A percentile compares a stretch with the other conserved stretches of the same genome.
Evolutionary conservation across 352 stramenopile species (phyloP).

Genomic region (Pythium scleroteichum): DNA sequence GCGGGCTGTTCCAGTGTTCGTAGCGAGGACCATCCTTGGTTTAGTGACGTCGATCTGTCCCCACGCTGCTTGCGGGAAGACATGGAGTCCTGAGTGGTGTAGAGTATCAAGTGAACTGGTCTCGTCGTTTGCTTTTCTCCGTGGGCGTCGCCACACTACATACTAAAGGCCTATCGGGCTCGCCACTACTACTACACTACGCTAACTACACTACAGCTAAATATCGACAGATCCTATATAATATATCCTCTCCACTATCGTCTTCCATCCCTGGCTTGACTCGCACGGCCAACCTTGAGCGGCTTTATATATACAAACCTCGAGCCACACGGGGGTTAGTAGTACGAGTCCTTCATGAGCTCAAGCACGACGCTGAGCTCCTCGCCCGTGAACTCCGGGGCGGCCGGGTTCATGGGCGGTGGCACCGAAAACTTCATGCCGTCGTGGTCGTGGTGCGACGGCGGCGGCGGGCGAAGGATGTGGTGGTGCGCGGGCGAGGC

Average conservation of each 20-base stretch:
- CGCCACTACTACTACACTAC: neutral
- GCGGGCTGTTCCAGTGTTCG: too few relatives aligned
- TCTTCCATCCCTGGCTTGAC: conserved; percentile 1
- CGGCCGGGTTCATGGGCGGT: conserved; percentile 64
- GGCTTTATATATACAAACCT: conserved; percentile 2
- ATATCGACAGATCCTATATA: conserved; percentile 20
- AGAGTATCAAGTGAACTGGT: too few relatives aligned
- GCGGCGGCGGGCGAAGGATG: conserved; percentile 53
- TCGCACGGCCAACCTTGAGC: neutral
- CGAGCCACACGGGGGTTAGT: conserved; percentile 6
- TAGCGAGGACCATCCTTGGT: too few relatives aligned
- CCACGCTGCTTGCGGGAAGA: too few relatives aligned
- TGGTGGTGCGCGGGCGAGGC: conserved; percentile 34
- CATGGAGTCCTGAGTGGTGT: too few relatives aligned
- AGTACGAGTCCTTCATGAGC: conserved; percentile 81
- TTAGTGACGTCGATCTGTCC: too few relatives aligned
- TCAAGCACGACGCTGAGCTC: conserved; percentile 78
- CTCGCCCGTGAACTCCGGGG: conserved; percentile 72
- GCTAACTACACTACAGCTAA: conserved; percentile 20
- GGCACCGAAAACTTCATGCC: conserved; percentile 60
- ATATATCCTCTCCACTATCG: conserved; percentile 10
- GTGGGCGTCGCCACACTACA: conserved; percentile 4
- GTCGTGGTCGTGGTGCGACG: conserved; percentile 35
- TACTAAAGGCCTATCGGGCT: conserved; percentile 12
- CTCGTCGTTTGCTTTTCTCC: too few relatives aligned